These are phyloP conservation scores for Beauveria sp. DNA, from an alignment of 2,329 filamentous ascomycete species.

Conservation along the genomic window DNA sequence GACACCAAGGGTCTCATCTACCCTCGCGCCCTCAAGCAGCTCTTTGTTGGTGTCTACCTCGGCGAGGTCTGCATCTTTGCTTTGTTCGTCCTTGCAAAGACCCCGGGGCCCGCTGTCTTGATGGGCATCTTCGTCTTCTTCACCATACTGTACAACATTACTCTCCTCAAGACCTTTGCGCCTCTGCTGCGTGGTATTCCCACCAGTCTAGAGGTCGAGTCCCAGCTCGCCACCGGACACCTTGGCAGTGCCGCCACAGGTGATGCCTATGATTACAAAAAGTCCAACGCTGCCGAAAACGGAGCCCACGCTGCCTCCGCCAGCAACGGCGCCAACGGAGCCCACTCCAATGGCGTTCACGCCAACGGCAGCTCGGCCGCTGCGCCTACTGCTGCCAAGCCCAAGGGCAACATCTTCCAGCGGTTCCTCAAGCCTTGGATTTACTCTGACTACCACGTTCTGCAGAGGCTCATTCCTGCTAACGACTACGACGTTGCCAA, in stretches of 20 bases:
- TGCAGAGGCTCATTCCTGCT: slow-evolving; percentile 64
- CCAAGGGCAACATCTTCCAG: slow-evolving; percentile 45
- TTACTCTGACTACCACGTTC: slow-evolving; percentile 61
- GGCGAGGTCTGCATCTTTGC: slow-evolving; percentile 73
- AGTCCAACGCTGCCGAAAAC: slow-evolving; percentile 15
- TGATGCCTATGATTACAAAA: slow-evolving; percentile 17
- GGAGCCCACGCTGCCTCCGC: slow-evolving; percentile 12
- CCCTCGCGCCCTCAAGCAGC: slow-evolving; percentile 79
- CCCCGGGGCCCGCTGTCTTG: slow-evolving; percentile 62
- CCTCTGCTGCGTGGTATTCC: slow-evolving; percentile 68
- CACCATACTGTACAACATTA: slow-evolving; percentile 68
- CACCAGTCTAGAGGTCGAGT: slow-evolving; percentile 44
- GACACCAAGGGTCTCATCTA: slow-evolving; percentile 89
- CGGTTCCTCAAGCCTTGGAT: slow-evolving; percentile 70
- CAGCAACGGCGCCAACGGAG: slow-evolving; percentile 13
- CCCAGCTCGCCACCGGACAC: slow-evolving; percentile 17
- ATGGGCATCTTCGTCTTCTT: slow-evolving; percentile 72
- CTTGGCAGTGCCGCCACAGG: slow-evolving; percentile 16
- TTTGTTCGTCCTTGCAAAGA: slow-evolving; percentile 64
- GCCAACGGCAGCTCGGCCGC: slow-evolving; percentile 23
- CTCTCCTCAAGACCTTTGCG: slow-evolving; percentile 59
- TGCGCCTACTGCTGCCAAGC: slow-evolving; percentile 19
- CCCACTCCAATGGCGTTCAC: slow-evolving; percentile 20
- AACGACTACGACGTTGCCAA: slow-evolving; percentile 38
- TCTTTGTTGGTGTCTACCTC: slow-evolving; percentile 74